Base-by-base conservation (phyloP, 257 asterid species). In the Forsythia suspensa region DNA sequence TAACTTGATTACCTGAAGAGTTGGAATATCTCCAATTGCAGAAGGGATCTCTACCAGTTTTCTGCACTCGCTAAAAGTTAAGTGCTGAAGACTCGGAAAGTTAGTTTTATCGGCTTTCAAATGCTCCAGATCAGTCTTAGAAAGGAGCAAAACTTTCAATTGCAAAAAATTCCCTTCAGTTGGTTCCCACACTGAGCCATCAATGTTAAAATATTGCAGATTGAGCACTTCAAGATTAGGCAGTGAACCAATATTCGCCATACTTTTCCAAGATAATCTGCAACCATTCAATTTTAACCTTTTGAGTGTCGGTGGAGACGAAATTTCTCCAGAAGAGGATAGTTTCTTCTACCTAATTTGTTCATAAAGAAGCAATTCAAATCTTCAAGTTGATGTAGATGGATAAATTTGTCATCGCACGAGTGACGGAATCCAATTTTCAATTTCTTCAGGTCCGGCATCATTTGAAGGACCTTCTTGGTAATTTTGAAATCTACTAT, bases 171-270 rank as follows among this genome's bases (percentile, higher is more conserved):
- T 41, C 59, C 42, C 72, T 61, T 73, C 82, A 67, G 66, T 70
- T 44, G 78, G 70, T 48, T 79, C 52, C 68, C 82, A 79, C 6
- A 61, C 74, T 0, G 71, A 21, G 43, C 71, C 71, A 4, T 16
- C 37, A 3, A 79, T 36, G 42, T 75, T 73, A 38, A 15, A 8
- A 3, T 10, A 3, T 63, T 63, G 65, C 21, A 44, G 70, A 29
- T 79, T 72, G 11, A 79, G 77, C 67, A 44, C 74, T 73, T 79
- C 55, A 34, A 72, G 77, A 29, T 4, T 10, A 18, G 68, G 74
- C 65, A 79, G 43, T 34, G 52, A 40, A 21, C 65, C 66, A 34
- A 57, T 18, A 10, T 20, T 13, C 48, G 43, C 29, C n/a, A 70
- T 38, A 51, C 29, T 79, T 61, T 52, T 18, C 44, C 66, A 21